Base-by-base conservation (phyloP, 2,329 filamentous ascomycete genomes). In the Zymoseptoria tritici region DNA sequence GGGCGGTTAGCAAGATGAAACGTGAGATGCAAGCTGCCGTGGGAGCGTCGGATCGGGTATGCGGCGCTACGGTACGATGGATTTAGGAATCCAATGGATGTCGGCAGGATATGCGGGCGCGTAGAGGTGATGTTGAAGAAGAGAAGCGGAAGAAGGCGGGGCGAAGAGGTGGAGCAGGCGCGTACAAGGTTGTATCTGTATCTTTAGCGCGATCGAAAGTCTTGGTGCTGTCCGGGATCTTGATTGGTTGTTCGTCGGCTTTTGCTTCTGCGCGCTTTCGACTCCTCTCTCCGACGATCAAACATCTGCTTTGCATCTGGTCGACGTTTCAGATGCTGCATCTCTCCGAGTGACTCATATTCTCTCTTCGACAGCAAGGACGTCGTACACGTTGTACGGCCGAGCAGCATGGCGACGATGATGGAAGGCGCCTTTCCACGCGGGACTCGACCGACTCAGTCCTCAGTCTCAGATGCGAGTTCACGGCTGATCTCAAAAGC, bases 1-100 rank as follows among this genome's bases (percentile, higher is more conserved):
- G 53, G 62, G 68, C 68, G 68, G 61, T 58, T 68, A 65, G 59
- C 55, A 65, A 69, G 67, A 71, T 70, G 68, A 71, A 70, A 71
- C 68, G 62, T 16, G 36, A 46, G 13, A 46, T 46, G 36, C 36
- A 46, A 29, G 5, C 60, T 64, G 63, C 60, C 52, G 55, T 22
- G 22, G 49, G 58, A 59, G 42, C 26, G 57, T 57, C 56, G 53
- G 50, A 46, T 52, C 59, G 55, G 55, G 53, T 49, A 60, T 59
- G 62, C 55, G 50, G 11, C 57, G 56, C 59, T 62, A 59, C 64
- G 20, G 16, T 46, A 46, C 13, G 36, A 46, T 46, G 36, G 4
- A 9, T 16, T 46, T 6, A 46, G 36, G 13, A 46, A n/a, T 7
- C 36, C 36, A 46, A 46, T 16, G 36, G 36, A 46, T 46, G 36